Percentiles rank a stretch among this genome's conserved stretches.
Conservation (phyloP, 202 grass and related monocot genomes). For the Sporobolus alterniflorus region DNA sequence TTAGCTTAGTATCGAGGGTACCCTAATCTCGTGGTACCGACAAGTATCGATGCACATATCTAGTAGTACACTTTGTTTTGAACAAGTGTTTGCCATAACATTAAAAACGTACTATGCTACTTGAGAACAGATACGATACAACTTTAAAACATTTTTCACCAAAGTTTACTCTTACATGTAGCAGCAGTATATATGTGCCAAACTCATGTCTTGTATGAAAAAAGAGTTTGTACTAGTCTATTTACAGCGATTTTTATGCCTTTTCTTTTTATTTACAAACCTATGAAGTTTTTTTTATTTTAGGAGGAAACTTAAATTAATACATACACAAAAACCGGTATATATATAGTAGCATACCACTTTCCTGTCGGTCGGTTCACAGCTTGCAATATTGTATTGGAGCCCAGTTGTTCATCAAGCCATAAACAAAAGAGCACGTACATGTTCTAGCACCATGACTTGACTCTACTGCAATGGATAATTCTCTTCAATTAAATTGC, state of each 20-base stretch:
- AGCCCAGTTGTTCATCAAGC: background rate
- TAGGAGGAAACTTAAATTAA: background rate
- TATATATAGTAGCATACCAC: conserved; percentile 29
- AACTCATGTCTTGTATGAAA: background rate
- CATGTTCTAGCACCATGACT: conserved; percentile 27
- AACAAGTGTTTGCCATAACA: too few relatives aligned
- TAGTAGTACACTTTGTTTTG: too few relatives aligned
- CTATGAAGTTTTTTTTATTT: background rate
- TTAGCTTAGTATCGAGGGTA: too few relatives aligned
- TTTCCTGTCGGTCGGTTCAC: background rate
- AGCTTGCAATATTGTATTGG: conserved; percentile 2
- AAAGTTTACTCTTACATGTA: background rate
- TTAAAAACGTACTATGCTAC: too few relatives aligned
- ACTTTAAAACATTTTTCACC: background rate
- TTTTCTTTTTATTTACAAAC: background rate
- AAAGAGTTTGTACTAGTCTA: background rate
- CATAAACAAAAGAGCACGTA: conserved; percentile 1
- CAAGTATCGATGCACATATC: too few relatives aligned
- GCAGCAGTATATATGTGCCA: background rate
- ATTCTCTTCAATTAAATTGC: background rate
- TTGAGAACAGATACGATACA: background rate
- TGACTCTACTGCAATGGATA: background rate
- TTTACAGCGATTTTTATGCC: background rate
- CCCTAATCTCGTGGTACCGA: too few relatives aligned
- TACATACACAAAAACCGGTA: background rate